Conservation (phyloP, 768 basidiomycete genomes). For the Rhizopogon vinicolor region DNA sequence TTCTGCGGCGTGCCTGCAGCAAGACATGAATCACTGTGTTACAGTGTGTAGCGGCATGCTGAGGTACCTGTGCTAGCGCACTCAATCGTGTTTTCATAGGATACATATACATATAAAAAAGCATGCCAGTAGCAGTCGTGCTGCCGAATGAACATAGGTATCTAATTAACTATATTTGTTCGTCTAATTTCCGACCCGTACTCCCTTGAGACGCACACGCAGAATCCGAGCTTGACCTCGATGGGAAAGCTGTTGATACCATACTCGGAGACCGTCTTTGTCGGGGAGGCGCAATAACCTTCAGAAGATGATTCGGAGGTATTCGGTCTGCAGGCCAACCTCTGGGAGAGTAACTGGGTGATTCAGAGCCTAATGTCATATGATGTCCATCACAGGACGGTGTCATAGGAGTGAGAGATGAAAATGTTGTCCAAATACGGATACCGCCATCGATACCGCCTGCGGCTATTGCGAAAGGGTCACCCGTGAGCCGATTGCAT, state of each 20-base stretch:
- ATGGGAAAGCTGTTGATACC: background rate
- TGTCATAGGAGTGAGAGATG: background rate
- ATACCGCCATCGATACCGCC: constrained; percentile 76
- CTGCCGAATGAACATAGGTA: background rate
- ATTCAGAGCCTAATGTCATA: background rate
- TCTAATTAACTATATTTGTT: background rate
- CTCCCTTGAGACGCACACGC: background rate
- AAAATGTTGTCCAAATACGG: constrained; percentile 58
- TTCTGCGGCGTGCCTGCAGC: background rate
- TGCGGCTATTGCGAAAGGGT: constrained; percentile 53
- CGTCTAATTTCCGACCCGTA: background rate
- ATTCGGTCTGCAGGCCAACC: background rate
- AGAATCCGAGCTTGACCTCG: background rate
- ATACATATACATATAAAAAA: background rate
- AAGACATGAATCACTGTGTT: background rate
- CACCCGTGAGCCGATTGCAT: constrained; percentile 66
- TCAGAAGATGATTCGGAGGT: background rate
- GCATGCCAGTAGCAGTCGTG: background rate
- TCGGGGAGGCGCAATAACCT: background rate
- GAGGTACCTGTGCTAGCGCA: background rate
- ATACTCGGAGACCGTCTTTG: background rate
- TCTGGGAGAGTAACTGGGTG: background rate
- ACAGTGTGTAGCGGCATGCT: background rate
- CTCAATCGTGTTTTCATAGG: background rate
- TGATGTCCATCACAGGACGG: background rate